These are phyloP conservation scores for Oxalis stricta DNA, from an alignment of 441 rosid species.

Conservation along the genomic window DNA sequence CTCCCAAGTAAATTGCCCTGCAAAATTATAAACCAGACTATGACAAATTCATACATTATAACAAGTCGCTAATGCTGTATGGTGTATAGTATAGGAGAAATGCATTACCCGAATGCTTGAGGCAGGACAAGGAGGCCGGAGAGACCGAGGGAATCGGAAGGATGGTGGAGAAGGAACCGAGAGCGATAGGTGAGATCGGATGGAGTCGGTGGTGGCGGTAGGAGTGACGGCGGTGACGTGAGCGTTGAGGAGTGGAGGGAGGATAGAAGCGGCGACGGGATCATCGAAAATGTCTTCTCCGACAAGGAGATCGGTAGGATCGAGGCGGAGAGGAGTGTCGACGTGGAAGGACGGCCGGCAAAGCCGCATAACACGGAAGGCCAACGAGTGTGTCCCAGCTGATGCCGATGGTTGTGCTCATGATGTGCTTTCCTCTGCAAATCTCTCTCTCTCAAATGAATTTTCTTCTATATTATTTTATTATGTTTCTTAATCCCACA, in stretches of 20 bases:
- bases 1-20: slow-evolving; percentile 90
- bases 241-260: slow-evolving; percentile 35
- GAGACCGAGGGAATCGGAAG: slow-evolving; percentile 74
- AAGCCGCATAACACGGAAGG: slow-evolving; percentile 90
- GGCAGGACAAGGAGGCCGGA: slow-evolving; percentile 95
- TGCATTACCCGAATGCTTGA: slow-evolving; percentile 65
- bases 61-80: not conserved
- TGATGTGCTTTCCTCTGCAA: slow-evolving; percentile 1
- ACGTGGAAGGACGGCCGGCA: slow-evolving; percentile 85
- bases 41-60: not conserved
- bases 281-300: slow-evolving; percentile 87
- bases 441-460: not conserved
- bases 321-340: slow-evolving; percentile 66
- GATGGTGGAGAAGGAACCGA: slow-evolving; percentile 53
- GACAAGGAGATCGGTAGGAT: slow-evolving; percentile 75
- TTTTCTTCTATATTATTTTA: too few species aligned
- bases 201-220: slow-evolving; percentile 21
- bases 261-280: slow-evolving; percentile 45
- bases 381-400: slow-evolving; percentile 80
- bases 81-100: not conserved
- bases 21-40: not conserved
- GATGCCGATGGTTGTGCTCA: slow-evolving; percentile 73
- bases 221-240: slow-evolving; percentile 18
- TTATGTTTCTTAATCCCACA: too few species aligned
- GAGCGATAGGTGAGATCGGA: slow-evolving; percentile 65